Evolutionary conservation across 805 yeast genomes (phyloP).

Genomic region (Monosporozyma aquatica): DNA sequence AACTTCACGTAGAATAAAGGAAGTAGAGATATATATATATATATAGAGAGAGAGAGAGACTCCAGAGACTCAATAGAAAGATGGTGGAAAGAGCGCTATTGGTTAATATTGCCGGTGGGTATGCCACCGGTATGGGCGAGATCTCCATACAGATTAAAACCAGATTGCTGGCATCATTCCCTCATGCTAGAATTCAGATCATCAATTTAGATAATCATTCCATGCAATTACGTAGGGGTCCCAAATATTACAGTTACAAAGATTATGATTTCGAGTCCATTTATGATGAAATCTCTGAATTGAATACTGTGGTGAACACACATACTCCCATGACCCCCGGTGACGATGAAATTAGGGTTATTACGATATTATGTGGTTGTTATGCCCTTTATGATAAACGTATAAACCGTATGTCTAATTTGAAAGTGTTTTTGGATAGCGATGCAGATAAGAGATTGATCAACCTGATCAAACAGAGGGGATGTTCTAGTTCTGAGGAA

Average conservation of each 20-base stretch:
- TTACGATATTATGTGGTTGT: slow-evolving; percentile 59
- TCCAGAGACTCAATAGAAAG: not conserved
- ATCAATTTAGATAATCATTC: slow-evolving; percentile 39
- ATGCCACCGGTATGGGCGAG: slow-evolving; percentile 26
- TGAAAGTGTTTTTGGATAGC: slow-evolving; percentile 69
- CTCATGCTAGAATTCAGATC: slow-evolving; percentile 21
- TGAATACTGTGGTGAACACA: not conserved
- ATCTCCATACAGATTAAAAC: slow-evolving; percentile 32
- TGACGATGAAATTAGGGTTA: slow-evolving; percentile 2
- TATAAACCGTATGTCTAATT: slow-evolving; percentile 45
- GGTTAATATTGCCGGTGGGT: slow-evolving; percentile 27
- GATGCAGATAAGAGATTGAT: slow-evolving; percentile 80
- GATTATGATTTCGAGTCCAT: slow-evolving; percentile 31
- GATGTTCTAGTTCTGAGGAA: slow-evolving; percentile 10
- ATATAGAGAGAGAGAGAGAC: too few relatives aligned
- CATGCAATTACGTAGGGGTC: slow-evolving; percentile 8
- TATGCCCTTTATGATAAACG: slow-evolving; percentile 65
- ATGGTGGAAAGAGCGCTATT: slow-evolving; percentile 6
- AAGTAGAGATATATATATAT: too few relatives aligned
- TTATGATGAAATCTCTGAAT: slow-evolving; percentile 9
- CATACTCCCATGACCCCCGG: slow-evolving; percentile 9
- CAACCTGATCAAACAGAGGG: slow-evolving; percentile 48
- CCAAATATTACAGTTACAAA: slow-evolving; percentile 14
- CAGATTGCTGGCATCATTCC: slow-evolving; percentile 21
- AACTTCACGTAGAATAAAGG: too few relatives aligned